Percentiles rank a stretch among this genome's conserved stretches.
Evolutionary conservation across 2,329 filamentous ascomycete species (phyloP).

Genomic region (Ascochyta lentis): DNA sequence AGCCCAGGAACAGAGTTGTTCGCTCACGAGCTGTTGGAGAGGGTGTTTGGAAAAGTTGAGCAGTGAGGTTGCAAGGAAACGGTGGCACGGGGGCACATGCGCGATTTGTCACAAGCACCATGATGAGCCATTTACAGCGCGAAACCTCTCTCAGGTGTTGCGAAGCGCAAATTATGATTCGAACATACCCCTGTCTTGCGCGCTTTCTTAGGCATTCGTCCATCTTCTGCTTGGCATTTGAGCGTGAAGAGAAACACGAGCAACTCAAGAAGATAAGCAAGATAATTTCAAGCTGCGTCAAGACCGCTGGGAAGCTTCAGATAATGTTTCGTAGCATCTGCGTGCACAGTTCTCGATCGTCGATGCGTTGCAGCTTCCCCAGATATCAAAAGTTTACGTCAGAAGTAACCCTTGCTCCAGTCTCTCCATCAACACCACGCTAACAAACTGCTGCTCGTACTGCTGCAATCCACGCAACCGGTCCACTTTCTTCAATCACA

Average conservation of each 20-base stretch:
- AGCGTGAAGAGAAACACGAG: neutral
- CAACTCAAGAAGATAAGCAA: neutral
- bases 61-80: neutral
- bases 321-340: neutral
- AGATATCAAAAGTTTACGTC: slow-evolving; percentile 4
- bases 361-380: slow-evolving; percentile 2
- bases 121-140: neutral
- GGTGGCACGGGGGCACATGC: neutral
- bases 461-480: neutral
- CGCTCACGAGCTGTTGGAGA: slow-evolving; percentile 69
- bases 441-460: slow-evolving; percentile 2
- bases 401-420: neutral
- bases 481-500: neutral
- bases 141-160: neutral
- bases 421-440: slow-evolving; percentile 12
- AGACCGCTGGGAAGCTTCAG: neutral
- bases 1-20: slow-evolving; percentile 74
- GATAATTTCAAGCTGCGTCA: neutral
- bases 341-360: neutral
- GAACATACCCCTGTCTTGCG: neutral
- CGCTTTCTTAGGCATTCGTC: neutral
- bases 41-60: slow-evolving; percentile 62
- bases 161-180: neutral
- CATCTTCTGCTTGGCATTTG: too few species aligned
- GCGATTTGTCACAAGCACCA: neutral